A percentile compares a stretch with the other conserved stretches of the same genome.
phyloP scores from a whole-genome alignment of 305 asterid species.

The Solanum chacoense region DNA sequence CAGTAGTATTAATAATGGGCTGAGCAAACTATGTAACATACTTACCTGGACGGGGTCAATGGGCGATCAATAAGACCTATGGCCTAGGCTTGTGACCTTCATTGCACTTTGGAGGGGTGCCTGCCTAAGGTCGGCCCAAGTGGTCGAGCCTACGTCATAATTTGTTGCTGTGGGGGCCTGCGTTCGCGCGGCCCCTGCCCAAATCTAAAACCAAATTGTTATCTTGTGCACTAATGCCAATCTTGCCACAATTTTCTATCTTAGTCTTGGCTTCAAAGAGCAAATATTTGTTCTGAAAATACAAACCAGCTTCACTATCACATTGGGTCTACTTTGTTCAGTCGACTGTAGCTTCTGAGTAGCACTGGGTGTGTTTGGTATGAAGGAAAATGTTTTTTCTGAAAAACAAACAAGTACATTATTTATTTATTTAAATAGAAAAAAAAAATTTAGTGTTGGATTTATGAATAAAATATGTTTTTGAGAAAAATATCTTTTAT shows the following conservation, averaged over 20 bases:
- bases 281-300: not conserved
- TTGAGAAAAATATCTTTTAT: too few species aligned
- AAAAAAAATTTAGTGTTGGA: too few species aligned
- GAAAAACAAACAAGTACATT: too few species aligned
- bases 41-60: constrained; percentile 61
- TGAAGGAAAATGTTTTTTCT: too few species aligned
- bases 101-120: constrained; percentile 26
- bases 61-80: constrained; percentile 26
- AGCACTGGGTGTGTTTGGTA: not conserved
- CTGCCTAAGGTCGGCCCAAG: not conserved
- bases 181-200: constrained; percentile 39
- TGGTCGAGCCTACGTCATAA: not conserved
- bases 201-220: not conserved
- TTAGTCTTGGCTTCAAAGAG: not conserved
- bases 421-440: too few species aligned
- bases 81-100: constrained; percentile 37
- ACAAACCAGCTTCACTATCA: not conserved
- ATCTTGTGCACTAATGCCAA: not conserved
- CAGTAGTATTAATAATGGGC: not conserved
- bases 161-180: constrained; percentile 23
- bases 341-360: not conserved
- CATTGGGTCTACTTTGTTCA: not conserved
- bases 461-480: too few species aligned
- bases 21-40: not conserved
- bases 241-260: not conserved